Evolutionary conservation across 2,329 filamentous ascomycete genomes (phyloP).

Genomic region (Orbilia brochopaga): DNA sequence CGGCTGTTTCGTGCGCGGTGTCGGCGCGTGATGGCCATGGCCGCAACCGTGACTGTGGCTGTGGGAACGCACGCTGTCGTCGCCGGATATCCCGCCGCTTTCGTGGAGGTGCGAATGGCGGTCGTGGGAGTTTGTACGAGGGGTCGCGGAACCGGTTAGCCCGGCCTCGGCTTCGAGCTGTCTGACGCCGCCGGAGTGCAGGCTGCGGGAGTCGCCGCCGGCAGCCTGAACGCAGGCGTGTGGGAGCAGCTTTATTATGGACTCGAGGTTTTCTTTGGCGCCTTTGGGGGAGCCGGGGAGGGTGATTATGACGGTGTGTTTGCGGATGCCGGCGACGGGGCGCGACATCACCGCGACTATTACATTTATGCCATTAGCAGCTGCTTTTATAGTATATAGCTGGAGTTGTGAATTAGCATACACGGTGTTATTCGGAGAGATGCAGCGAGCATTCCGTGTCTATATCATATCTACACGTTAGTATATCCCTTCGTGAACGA

Average conservation of each 20-base stretch:
- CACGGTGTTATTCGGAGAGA: constrained; percentile 88
- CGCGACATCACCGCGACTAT: constrained; percentile 95
- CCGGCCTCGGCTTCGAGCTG: constrained; percentile 85
- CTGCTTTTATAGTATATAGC: not conserved
- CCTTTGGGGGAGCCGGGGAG: constrained; percentile 94
- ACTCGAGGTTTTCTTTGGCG: constrained; percentile 88
- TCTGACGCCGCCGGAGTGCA: constrained; percentile 81
- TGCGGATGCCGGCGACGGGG: constrained; percentile 84
- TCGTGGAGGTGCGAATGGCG: constrained; percentile 54
- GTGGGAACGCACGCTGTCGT: constrained; percentile 22
- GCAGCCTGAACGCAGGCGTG: constrained; percentile 92
- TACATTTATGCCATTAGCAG: constrained; percentile 52
- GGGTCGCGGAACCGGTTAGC: constrained; percentile 57
- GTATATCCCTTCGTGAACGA: not conserved
- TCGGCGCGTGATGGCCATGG: constrained; percentile 65
- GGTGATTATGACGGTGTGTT: constrained; percentile 81
- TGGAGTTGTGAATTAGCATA: constrained; percentile 61
- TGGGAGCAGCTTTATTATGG: constrained; percentile 85
- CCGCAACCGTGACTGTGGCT: constrained; percentile 62
- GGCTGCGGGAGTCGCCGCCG: constrained; percentile 76
- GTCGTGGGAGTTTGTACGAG: constrained; percentile 54
- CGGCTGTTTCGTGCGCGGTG: constrained; percentile 65
- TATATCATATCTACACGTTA: constrained; percentile 54
- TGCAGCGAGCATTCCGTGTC: constrained; percentile 88
- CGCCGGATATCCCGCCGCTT: constrained; percentile 36